Evolutionary conservation across 2,329 filamentous ascomycete species (phyloP), one percentile per base, ranked within the genome.

Genomic region (Cytospora leucostoma): DNA sequence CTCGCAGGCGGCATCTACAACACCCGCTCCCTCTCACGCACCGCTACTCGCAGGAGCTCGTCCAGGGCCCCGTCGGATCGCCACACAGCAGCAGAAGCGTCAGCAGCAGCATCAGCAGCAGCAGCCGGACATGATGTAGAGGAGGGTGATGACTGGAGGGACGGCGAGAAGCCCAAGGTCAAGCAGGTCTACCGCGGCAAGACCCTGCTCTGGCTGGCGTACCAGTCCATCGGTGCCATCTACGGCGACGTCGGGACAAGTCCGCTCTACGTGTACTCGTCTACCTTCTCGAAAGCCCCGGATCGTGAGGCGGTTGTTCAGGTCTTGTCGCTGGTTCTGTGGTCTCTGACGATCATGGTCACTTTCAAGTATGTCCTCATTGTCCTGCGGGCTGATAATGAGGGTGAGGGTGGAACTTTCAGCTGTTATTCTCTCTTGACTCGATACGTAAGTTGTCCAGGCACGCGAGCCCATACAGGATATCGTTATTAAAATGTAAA

Each of bases 181-280:
- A 69, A 68, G 66, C 68, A 69, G 61, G 63, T 69, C 21, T 69
- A 68, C 57, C 37, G 53, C 37, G 68, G 68, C 50, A 64, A 55
- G 32, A 68, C 67, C 0, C 56, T 69, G 7, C 44, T 67, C 1
- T 69, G 67, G 67, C 79, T 88, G 51, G 82, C 86, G 32, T 89
- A 88, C 70, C 86, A 89, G 73, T 85, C 82, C 7, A 82, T 82
- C 38, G 87, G 88, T 59, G 85, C 88, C 58, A 89, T 90, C 60
- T 90, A 90, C 66, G 88, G 88, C 32, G 63, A 66, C 13, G 57
- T 64, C 19, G 65, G 33, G 8, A 82, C 76, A 1, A 86, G 82
- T 66, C 87, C 86, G n/a, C 81, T 90, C 15, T 90, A 90, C 69
- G 87, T 89, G 15, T 90, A 78, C 73, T 88, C 86, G n/a, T 86